Conservation (phyloP, 2,329 filamentous ascomycete genomes). For the Xylaria hypoxylon region DNA sequence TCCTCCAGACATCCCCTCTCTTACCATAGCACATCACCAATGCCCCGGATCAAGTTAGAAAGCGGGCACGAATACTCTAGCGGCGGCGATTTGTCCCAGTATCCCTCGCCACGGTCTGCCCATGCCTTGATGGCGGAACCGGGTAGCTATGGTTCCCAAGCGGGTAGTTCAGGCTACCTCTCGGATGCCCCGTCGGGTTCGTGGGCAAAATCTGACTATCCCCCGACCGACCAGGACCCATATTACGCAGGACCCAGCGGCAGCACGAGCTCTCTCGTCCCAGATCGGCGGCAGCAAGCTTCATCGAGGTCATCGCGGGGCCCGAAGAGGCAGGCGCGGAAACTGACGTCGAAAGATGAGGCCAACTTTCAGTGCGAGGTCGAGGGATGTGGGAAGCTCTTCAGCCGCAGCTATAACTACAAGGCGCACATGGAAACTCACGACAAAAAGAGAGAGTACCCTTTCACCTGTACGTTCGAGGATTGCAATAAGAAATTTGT, state of each 20-base stretch:
- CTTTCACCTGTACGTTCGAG: slow-evolving; percentile 73
- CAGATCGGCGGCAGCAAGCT: slow-evolving; percentile 47
- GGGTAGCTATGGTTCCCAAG: slow-evolving; percentile 46
- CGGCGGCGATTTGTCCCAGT: slow-evolving; percentile 54
- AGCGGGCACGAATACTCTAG: slow-evolving; percentile 52
- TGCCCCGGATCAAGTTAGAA: slow-evolving; percentile 58
- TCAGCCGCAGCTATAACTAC: slow-evolving; percentile 87
- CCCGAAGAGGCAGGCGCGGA: slow-evolving; percentile 57
- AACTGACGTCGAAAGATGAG: slow-evolving; percentile 73
- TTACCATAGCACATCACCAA: slow-evolving; percentile 51
- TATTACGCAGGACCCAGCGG: slow-evolving; percentile 48
- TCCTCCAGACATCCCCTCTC: slow-evolving; percentile 50
- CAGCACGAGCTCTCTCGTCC: slow-evolving; percentile 43
- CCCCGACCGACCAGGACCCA: slow-evolving; percentile 51
- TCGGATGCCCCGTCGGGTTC: slow-evolving; percentile 53
- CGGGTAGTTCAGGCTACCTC: slow-evolving; percentile 53
- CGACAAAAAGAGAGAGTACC: slow-evolving; percentile 77
- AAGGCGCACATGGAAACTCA: slow-evolving; percentile 89
- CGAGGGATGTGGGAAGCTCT: slow-evolving; percentile 79
- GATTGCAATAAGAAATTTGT: slow-evolving; percentile 82
- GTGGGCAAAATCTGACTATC: slow-evolving; percentile 57
- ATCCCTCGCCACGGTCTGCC: slow-evolving; percentile 56
- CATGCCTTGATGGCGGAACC: slow-evolving; percentile 51
- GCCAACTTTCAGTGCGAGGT: slow-evolving; percentile 77
- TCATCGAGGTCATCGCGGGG: slow-evolving; percentile 49